Evolutionary conservation across 225 moss, liverwort and hornwort species (phyloP).

Genomic region (Bryoerythrophyllum caledonicum): DNA sequence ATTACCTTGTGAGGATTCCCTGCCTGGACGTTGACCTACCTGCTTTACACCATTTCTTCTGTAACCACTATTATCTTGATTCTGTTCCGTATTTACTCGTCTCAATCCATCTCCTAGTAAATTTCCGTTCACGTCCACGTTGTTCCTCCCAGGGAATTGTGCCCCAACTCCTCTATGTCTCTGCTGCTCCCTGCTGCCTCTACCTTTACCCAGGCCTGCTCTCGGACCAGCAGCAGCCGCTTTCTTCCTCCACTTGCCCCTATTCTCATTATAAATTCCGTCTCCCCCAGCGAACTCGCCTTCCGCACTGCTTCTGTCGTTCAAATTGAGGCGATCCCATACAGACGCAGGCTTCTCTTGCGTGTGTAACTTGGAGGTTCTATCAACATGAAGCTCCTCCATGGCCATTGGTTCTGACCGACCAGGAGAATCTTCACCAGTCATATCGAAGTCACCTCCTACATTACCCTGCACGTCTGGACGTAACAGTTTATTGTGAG

Average conservation of each 20-base stretch:
- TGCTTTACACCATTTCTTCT: slow-evolving; percentile 33
- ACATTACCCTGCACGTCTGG: slow-evolving; percentile 55
- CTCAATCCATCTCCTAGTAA: slow-evolving; percentile 51
- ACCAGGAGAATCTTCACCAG: slow-evolving; percentile 19
- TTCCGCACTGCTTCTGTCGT: slow-evolving; percentile 41
- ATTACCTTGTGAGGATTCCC: slow-evolving; percentile 22
- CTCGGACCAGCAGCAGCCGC: slow-evolving; percentile 29
- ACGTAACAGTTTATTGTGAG: slow-evolving; percentile 30
- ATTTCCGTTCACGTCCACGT: slow-evolving; percentile 41
- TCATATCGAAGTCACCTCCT: slow-evolving; percentile 45
- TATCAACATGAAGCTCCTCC: slow-evolving; percentile 31
- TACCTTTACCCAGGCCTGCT: slow-evolving; percentile 45
- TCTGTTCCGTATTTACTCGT: slow-evolving; percentile 43
- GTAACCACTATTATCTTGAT: slow-evolving; percentile 26
- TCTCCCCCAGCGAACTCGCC: slow-evolving; percentile 48
- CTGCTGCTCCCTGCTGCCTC: slow-evolving; percentile 41
- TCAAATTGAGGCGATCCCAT: slow-evolving; percentile 84
- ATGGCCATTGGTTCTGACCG: slow-evolving; percentile 11
- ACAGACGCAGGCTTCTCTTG: slow-evolving; percentile 61
- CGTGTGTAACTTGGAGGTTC: slow-evolving; percentile 18
- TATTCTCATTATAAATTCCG: slow-evolving; percentile 42
- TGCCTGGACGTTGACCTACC: slow-evolving; percentile 31
- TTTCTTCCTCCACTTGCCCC: slow-evolving; percentile 72
- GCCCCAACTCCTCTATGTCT: slow-evolving; percentile 21
- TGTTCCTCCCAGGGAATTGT: slow-evolving; percentile 31